Percentiles rank a stretch among this genome's conserved stretches.
These are phyloP conservation scores for Sugiyamaella japonica DNA, from an alignment of 1,139 yeast genomes.

Conservation along the genomic window DNA sequence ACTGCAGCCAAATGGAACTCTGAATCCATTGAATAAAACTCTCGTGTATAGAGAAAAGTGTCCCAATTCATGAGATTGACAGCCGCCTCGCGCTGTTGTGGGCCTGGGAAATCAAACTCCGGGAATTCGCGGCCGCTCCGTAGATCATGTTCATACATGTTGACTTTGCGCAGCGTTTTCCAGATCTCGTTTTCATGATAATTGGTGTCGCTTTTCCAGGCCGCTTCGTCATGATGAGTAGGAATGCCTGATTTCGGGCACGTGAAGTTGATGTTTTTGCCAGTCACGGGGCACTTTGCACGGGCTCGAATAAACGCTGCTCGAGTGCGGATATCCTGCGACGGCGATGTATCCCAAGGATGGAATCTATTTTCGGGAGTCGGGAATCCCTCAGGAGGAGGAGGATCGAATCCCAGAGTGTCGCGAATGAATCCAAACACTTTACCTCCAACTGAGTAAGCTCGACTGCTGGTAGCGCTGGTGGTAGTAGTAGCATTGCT, in stretches of 20 bases:
- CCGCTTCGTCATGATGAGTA: slow-evolving; percentile 86
- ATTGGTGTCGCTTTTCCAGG: slow-evolving; percentile 78
- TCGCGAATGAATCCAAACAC: slow-evolving; percentile 48
- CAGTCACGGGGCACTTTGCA: slow-evolving; percentile 90
- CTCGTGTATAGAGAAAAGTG: slow-evolving; percentile 86
- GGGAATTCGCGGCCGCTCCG: slow-evolving; percentile 93
- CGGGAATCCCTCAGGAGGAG: slow-evolving; percentile 61
- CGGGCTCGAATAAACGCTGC: slow-evolving; percentile 87
- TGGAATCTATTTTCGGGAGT: slow-evolving; percentile 68
- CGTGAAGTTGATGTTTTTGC: slow-evolving; percentile 73
- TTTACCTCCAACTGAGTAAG: slow-evolving; percentile 22
- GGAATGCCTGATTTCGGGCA: slow-evolving; percentile 97
- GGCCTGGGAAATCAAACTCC: slow-evolving; percentile 88
- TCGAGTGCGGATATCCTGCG: slow-evolving; percentile 80
- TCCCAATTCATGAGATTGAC: slow-evolving; percentile 90
- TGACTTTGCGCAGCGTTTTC: slow-evolving; percentile 78
- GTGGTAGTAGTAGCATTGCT: too few species aligned
- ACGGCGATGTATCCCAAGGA: slow-evolving; percentile 91
- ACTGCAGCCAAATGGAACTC: slow-evolving; percentile 95
- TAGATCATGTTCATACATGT: slow-evolving; percentile 90
- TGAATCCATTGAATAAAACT: slow-evolving; percentile 93
- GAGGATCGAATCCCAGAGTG: slow-evolving; percentile 62
- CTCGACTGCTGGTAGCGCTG: neutral
- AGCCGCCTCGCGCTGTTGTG: slow-evolving; percentile 72
- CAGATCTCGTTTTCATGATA: slow-evolving; percentile 69